Percentiles rank a stretch among this genome's conserved stretches.
These are phyloP conservation scores for Dactylorhiza incarnata DNA, from an alignment of 106 monocot genomes.

Conservation along the genomic window DNA sequence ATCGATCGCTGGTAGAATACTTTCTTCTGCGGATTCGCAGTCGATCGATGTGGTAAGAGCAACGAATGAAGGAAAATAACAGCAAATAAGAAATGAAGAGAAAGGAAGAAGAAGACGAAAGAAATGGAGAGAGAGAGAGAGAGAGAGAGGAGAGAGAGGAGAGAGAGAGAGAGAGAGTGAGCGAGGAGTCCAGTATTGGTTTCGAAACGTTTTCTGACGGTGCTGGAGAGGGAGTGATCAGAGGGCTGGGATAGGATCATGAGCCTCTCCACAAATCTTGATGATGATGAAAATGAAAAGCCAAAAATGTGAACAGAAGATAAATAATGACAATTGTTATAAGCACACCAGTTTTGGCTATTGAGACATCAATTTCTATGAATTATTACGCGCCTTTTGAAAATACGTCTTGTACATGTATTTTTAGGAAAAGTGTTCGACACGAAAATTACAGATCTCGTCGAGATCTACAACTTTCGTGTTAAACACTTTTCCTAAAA, in stretches of 20 bases:
- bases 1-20: neutral
- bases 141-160: neutral
- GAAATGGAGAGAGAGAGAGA: neutral
- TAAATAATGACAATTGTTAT: too few relatives aligned
- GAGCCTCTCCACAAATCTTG: neutral
- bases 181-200: neutral
- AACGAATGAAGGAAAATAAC: neutral
- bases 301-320: neutral
- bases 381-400: too few relatives aligned
- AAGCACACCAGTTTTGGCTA: too few relatives aligned
- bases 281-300: neutral
- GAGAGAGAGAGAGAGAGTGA: neutral
- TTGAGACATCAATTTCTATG: too few relatives aligned
- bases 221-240: neutral
- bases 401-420: too few relatives aligned
- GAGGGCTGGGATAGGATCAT: neutral
- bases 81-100: neutral
- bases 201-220: neutral
- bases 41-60: neutral
- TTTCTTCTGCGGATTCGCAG: neutral
- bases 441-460: too few relatives aligned
- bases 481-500: too few relatives aligned
- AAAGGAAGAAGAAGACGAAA: neutral
- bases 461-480: too few relatives aligned
- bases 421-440: too few relatives aligned